These are phyloP conservation scores for Scopulariopsis brevicaulis DNA, from an alignment of 2,329 filamentous ascomycete species.

Conservation along the genomic window DNA sequence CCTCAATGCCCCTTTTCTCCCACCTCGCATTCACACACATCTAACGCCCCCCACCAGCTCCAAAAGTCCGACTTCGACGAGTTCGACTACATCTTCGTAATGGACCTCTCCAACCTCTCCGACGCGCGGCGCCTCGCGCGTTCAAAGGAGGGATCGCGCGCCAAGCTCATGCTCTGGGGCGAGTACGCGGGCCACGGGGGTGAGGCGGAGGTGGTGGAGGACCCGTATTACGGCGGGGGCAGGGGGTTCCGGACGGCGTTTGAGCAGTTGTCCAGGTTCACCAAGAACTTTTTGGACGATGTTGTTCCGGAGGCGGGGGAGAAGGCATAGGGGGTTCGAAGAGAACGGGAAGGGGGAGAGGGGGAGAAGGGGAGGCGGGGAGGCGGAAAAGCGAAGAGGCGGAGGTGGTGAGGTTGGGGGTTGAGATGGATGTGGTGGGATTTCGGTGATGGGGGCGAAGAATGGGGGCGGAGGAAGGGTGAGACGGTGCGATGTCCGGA, in stretches of 20 bases:
- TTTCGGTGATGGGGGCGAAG: no score
- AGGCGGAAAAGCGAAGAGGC: neutral
- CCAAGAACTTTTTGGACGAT: constrained; percentile 60
- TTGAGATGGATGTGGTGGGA: neutral
- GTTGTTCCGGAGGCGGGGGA: constrained; percentile 28
- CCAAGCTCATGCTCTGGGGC: constrained; percentile 72
- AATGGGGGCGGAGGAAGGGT: no score
- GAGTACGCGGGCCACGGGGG: constrained; percentile 46
- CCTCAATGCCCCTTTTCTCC: neutral
- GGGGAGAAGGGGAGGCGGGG: neutral
- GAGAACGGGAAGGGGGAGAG: neutral
- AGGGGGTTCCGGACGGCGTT: constrained; percentile 80
- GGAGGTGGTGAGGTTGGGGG: neutral
- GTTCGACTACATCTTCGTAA: constrained; percentile 91
- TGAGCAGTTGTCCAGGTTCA: constrained; percentile 70
- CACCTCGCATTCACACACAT: neutral
- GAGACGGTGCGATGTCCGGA: no score
- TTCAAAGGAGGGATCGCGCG: constrained; percentile 45
- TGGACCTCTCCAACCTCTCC: constrained; percentile 75
- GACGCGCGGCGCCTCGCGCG: constrained; percentile 53
- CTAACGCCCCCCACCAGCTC: constrained; percentile 23
- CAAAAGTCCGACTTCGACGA: constrained; percentile 60
- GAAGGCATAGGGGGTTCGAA: constrained; percentile 5
- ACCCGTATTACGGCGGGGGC: constrained; percentile 86
- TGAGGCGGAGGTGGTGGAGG: constrained; percentile 61